These are phyloP conservation scores for Thecamonas trahens DNA, from an alignment of 78 protist species.

Conservation along the genomic window DNA sequence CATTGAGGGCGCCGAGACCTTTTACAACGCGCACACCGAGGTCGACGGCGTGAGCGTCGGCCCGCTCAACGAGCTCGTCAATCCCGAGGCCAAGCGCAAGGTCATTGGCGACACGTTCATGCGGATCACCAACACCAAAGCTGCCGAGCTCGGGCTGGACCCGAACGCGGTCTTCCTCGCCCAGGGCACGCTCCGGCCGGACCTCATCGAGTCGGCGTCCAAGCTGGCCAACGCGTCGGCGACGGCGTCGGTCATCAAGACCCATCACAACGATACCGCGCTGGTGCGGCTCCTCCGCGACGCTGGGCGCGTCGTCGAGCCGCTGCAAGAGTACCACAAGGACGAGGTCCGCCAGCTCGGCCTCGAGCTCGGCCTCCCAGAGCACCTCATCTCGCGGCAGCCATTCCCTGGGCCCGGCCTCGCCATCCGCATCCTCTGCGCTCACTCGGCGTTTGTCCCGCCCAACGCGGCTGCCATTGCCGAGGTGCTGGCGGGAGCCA, in stretches of 20 bases:
- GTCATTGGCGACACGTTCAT: conserved; percentile 94
- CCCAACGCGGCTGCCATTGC: neutral
- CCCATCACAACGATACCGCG: conserved; percentile 91
- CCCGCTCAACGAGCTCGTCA: conserved; percentile 7
- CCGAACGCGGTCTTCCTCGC: conserved; percentile 63
- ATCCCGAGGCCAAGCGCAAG: conserved; percentile 75
- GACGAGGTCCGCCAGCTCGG: conserved; percentile 93
- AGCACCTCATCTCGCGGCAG: conserved; percentile 83
- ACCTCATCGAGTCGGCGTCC: conserved; percentile 87
- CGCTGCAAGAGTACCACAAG: conserved; percentile 84
- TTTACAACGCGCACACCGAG: conserved; percentile 28
- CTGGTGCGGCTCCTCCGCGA: conserved; percentile 73
- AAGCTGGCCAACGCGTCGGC: conserved; percentile 34
- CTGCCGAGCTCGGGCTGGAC: conserved; percentile 30
- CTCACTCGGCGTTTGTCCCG: conserved; percentile 62
- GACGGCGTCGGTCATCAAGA: conserved; percentile 86
- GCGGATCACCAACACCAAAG: conserved; percentile 45
- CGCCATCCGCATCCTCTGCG: conserved; percentile 84
- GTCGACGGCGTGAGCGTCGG: neutral
- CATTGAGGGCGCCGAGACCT: conserved; percentile 67
- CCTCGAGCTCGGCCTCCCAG: conserved; percentile 68
- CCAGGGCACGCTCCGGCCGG: conserved; percentile 94
- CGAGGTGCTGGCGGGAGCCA: too few relatives aligned
- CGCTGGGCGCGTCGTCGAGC: conserved; percentile 79
- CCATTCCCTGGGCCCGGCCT: conserved; percentile 98